A percentile compares a stretch with the other conserved stretches of the same genome.
These are phyloP conservation scores for Phytophthora tubulina DNA, from an alignment of 352 stramenopile genomes.

Conservation along the genomic window DNA sequence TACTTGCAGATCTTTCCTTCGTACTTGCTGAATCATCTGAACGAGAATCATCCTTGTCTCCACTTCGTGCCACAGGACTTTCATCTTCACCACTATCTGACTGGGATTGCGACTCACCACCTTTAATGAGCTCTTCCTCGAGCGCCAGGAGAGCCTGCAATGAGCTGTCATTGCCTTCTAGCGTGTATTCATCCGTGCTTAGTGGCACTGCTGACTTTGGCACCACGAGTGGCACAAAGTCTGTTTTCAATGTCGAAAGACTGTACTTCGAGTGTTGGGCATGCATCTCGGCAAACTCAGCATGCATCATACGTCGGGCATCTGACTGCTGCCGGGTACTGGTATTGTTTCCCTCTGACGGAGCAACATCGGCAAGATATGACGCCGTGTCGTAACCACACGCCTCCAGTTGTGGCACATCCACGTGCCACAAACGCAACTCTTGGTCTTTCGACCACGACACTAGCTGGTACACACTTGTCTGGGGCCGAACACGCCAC, in stretches of 20 bases:
- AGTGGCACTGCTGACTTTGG: conserved; percentile 69
- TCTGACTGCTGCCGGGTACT: conserved; percentile 32
- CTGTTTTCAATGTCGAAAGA: conserved; percentile 70
- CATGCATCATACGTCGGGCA: conserved; percentile 23
- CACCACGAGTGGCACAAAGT: conserved; percentile 79
- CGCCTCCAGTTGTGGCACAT: conserved; percentile 68
- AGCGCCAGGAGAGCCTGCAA: conserved; percentile 67
- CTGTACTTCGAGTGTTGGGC: conserved; percentile 69
- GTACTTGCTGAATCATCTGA: conserved; percentile 31
- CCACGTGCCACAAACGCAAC: conserved; percentile 75
- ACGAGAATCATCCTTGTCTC: conserved; percentile 31
- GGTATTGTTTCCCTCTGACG: conserved; percentile 32
- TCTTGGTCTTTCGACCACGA: conserved; percentile 88
- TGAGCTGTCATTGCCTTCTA: conserved; percentile 57
- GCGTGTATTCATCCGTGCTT: conserved; percentile 68
- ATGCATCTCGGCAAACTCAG: conserved; percentile 50
- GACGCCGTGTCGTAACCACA: conserved; percentile 65
- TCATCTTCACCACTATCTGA: conserved; percentile 35
- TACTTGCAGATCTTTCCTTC: conserved; percentile 26
- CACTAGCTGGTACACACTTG: conserved; percentile 69
- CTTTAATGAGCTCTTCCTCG: conserved; percentile 78
- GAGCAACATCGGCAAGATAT: conserved; percentile 42
- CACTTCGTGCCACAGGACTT: conserved; percentile 14
- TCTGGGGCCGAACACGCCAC: conserved; percentile 61
- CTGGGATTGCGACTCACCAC: conserved; percentile 35